These are phyloP conservation scores for Gloeophyllum trabeum DNA, from an alignment of 768 basidiomycete genomes.

Conservation along the genomic window DNA sequence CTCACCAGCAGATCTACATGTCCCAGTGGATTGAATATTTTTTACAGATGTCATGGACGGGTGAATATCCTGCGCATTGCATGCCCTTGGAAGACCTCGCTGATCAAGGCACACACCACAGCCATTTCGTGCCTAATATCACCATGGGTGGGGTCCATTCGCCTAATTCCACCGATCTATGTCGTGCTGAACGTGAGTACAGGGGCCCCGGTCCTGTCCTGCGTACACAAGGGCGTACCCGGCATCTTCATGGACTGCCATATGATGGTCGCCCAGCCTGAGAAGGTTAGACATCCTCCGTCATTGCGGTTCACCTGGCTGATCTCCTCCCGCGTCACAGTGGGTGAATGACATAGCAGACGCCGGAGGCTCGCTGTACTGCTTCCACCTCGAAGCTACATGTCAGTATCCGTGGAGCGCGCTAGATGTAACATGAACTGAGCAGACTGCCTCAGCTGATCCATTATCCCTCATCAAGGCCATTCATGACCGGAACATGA, in stretches of 20 bases:
- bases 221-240: slow-evolving; percentile 77
- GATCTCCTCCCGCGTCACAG: slow-evolving; percentile 26
- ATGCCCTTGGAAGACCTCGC: slow-evolving; percentile 2
- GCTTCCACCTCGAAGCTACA: slow-evolving; percentile 94
- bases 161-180: slow-evolving; percentile 4
- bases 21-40: background rate
- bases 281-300: slow-evolving; percentile 34
- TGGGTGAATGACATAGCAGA: slow-evolving; percentile 96
- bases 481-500: slow-evolving; percentile 82
- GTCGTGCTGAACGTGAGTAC: slow-evolving; percentile 6
- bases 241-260: slow-evolving; percentile 99
- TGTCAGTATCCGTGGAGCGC: too few species aligned
- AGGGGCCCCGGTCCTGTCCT: slow-evolving; percentile 85
- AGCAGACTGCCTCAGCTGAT: slow-evolving; percentile 32
- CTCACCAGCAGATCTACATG: background rate
- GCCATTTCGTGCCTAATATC: slow-evolving; percentile 98
- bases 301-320: slow-evolving; percentile 1
- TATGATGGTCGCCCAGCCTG: slow-evolving; percentile 98
- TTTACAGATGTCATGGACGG: slow-evolving; percentile 92
- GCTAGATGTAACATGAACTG: too few species aligned
- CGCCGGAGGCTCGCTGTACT: slow-evolving; percentile 91
- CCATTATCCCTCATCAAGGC: slow-evolving; percentile 66
- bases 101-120: slow-evolving; percentile 18
- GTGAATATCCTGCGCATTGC: slow-evolving; percentile 27
- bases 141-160: slow-evolving; percentile 66